Evolutionary conservation across 257 asterid genomes (phyloP).

Genomic region (Rauvolfia tetraphylla): DNA sequence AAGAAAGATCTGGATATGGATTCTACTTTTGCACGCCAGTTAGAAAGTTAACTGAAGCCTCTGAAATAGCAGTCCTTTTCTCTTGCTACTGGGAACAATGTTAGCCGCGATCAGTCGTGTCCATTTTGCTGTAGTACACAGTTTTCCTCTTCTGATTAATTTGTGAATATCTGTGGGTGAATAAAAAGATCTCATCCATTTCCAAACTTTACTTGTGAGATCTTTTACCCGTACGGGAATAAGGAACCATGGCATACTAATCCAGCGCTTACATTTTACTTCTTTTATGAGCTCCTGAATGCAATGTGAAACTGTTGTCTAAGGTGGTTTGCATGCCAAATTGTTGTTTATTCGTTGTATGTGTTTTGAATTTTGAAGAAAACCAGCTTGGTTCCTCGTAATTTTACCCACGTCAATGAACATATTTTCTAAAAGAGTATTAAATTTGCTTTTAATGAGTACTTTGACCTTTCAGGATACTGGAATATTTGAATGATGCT

Average conservation of each 20-base stretch:
- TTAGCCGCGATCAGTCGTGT: not conserved
- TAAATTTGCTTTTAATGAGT: not conserved
- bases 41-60: too few species aligned
- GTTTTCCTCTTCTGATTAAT: not conserved
- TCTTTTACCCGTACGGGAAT: not conserved
- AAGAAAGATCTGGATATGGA: not conserved
- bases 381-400: not conserved
- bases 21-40: not conserved
- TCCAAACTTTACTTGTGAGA: not conserved
- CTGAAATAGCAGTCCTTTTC: too few species aligned
- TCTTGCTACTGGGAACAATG: not conserved
- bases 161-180: not conserved
- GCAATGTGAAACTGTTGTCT: not conserved
- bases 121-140: not conserved
- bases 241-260: not conserved
- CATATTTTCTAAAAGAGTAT: not conserved
- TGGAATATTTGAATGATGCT: not conserved
- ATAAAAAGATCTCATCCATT: conserved; percentile 1
- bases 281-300: not conserved
- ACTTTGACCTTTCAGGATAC: not conserved
- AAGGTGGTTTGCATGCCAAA: not conserved
- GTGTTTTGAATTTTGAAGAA: not conserved
- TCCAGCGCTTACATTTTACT: not conserved
- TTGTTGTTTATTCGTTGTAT: not conserved
- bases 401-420: not conserved